Conservation (phyloP, 805 yeast species). For the Middelhovenomyces tepae region DNA sequence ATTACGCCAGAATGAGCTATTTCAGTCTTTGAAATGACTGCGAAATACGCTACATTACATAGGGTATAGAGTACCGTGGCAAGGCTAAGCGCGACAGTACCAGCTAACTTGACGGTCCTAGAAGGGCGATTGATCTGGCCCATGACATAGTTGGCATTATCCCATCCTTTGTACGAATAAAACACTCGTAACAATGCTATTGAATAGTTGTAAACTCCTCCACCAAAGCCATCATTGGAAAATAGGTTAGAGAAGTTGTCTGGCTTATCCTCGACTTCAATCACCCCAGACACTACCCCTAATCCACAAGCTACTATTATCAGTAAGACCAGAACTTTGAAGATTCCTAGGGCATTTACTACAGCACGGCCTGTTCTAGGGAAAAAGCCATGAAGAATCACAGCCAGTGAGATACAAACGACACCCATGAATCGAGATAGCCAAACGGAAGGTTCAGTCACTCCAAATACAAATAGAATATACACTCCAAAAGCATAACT, state of each 20-base stretch:
- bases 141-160: slow-evolving; percentile 55
- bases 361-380: slow-evolving; percentile 44
- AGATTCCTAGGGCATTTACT: slow-evolving; percentile 46
- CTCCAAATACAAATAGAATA: slow-evolving; percentile 37
- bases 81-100: slow-evolving; percentile 46
- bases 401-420: slow-evolving; percentile 37
- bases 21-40: slow-evolving; percentile 38
- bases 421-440: slow-evolving; percentile 42
- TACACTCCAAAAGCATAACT: slow-evolving; percentile 59
- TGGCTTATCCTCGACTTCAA: slow-evolving; percentile 24
- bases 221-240: slow-evolving; percentile 32
- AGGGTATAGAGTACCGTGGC: slow-evolving; percentile 47
- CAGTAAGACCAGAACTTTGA: slow-evolving; percentile 43
- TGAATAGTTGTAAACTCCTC: slow-evolving; percentile 42
- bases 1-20: slow-evolving; percentile 47
- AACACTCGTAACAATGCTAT: slow-evolving; percentile 52
- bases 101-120: slow-evolving; percentile 49
- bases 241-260: slow-evolving; percentile 34
- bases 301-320: slow-evolving; percentile 42
- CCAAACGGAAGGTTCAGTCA: slow-evolving; percentile 28
- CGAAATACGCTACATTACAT: slow-evolving; percentile 50
- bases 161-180: slow-evolving; percentile 65
- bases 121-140: slow-evolving; percentile 50
- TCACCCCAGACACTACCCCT: slow-evolving; percentile 30
- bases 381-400: slow-evolving; percentile 38